phyloP scores from a whole-genome alignment of 2,329 filamentous ascomycete genomes.

The Aspergillus tanneri region DNA sequence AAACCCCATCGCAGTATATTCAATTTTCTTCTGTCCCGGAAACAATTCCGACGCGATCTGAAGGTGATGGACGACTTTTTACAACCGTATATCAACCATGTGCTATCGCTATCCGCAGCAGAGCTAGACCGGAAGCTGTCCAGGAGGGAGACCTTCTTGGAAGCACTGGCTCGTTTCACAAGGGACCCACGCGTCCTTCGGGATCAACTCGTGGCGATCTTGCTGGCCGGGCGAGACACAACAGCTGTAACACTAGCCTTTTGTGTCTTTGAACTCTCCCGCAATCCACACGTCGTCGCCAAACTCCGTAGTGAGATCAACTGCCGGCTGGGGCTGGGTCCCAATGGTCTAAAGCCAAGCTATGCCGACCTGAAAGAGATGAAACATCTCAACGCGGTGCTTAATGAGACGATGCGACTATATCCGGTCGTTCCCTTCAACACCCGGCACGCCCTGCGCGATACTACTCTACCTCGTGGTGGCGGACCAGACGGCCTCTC shows the following conservation, averaged over 20 bases:
- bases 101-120: constrained; percentile 65
- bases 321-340: constrained; percentile 61
- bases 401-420: constrained; percentile 75
- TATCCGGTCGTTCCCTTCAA: constrained; percentile 81
- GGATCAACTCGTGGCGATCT: constrained; percentile 78
- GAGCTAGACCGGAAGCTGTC: constrained; percentile 69
- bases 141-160: constrained; percentile 80
- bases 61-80: constrained; percentile 73
- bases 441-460: constrained; percentile 66
- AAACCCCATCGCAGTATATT: constrained; percentile 63
- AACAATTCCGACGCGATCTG: constrained; percentile 63
- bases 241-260: constrained; percentile 80
- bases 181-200: constrained; percentile 64
- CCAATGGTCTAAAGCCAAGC: constrained; percentile 52
- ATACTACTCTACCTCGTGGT: constrained; percentile 73
- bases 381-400: constrained; percentile 70
- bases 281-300: constrained; percentile 64
- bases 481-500: constrained; percentile 49
- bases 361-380: constrained; percentile 83
- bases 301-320: constrained; percentile 74
- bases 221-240: constrained; percentile 80
- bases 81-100: constrained; percentile 71
- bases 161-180: constrained; percentile 79
- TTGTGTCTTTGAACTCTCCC: constrained; percentile 77
- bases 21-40: constrained; percentile 61